Percentiles rank a stretch among this genome's conserved stretches.
These are phyloP conservation scores for Gossypium herbaceum DNA, from an alignment of 345 rosid species.

Conservation along the genomic window DNA sequence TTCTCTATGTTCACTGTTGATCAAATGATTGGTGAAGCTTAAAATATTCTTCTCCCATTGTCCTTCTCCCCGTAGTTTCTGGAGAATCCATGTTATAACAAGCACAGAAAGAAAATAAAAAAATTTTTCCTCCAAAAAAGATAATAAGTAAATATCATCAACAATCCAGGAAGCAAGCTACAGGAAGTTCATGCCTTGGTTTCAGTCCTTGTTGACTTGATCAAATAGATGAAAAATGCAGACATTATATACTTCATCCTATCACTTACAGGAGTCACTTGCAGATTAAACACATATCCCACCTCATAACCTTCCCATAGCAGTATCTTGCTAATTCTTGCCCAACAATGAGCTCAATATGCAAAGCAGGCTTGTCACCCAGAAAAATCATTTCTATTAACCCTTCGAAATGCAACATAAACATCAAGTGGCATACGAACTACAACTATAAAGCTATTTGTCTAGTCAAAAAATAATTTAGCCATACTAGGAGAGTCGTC, in stretches of 20 bases:
- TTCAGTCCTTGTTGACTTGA: constrained; percentile 1
- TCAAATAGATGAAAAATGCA: neutral
- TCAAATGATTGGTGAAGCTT: neutral
- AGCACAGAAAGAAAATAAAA: neutral
- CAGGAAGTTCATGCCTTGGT: neutral
- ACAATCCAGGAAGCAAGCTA: constrained; percentile 1
- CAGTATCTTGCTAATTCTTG: constrained; percentile 6
- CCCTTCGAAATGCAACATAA: neutral
- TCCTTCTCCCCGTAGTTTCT: neutral
- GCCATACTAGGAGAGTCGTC: neutral
- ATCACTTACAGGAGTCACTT: neutral
- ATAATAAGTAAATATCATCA: neutral
- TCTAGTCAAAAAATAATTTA: neutral
- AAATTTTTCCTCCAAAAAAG: neutral
- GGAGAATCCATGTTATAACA: neutral
- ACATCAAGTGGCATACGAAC: neutral
- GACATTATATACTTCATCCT: neutral
- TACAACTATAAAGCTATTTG: neutral
- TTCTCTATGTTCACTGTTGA: neutral
- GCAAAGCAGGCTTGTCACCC: neutral
- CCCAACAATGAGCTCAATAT: constrained; percentile 9
- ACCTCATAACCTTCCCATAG: neutral
- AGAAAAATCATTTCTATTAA: constrained; percentile 1
- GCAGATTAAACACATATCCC: neutral
- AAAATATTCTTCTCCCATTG: neutral